Base-by-base conservation (phyloP, 1,284 basidiomycete genomes). In the Filobasidium uniguttulatum region DNA sequence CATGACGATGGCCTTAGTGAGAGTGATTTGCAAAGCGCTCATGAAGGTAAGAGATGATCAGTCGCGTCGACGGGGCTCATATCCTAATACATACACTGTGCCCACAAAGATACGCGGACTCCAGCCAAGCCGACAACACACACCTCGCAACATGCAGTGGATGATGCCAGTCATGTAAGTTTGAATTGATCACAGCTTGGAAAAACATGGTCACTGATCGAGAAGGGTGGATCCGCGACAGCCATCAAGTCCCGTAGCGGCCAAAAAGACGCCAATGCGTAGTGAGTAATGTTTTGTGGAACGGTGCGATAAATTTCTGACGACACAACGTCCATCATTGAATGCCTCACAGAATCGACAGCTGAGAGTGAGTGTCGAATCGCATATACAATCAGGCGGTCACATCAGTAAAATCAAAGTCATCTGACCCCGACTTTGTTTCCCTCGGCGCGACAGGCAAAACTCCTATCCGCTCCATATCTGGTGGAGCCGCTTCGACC, bases 381-480 rank as follows among this genome's bases (percentile, higher is more conserved):
- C n/a, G 31, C n/a, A n/a, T n/a, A n/a, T n/a, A n/a, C n/a, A n/a
- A n/a, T n/a, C n/a, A n/a, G n/a, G n/a, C n/a, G n/a, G n/a, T n/a
- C n/a, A n/a, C n/a, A n/a, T n/a, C n/a, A n/a, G n/a, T n/a, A n/a
- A n/a, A n/a, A n/a, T n/a, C n/a, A n/a, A n/a, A n/a, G n/a, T n/a
- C n/a, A n/a, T n/a, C n/a, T n/a, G n/a, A n/a, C n/a, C n/a, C n/a
- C n/a, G n/a, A n/a, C n/a, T n/a, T 3, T 8, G 54, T 57, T 8
- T 54, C 58, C 17, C 25, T 49, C 9, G 30, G 48, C 15, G 46
- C 61, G 1, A 38, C 57, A 10, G 57, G 56, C 14, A 55, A 59
- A 5, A 54, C 56, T 0, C 53, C 63, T 5, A 54, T 58, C 2
- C 57, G 68, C 22, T 67, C 76, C 41, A 67, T 73, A 54, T 71